phyloP scores from a whole-genome alignment of 2,329 filamentous ascomycete species.

The Aspergillus pseudotamarii region DNA sequence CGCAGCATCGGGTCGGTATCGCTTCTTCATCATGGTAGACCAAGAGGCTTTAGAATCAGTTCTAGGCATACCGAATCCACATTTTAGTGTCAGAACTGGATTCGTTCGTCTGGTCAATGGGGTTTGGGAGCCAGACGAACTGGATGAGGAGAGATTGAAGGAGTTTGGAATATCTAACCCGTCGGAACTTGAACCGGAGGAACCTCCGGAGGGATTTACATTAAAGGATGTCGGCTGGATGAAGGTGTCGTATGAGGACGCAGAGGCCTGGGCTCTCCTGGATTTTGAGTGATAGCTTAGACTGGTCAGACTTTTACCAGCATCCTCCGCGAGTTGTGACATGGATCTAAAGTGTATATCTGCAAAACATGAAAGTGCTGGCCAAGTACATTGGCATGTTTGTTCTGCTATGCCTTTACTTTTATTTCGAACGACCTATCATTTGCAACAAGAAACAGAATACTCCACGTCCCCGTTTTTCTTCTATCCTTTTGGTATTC shows the following conservation, averaged over 20 bases:
- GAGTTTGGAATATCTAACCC: neutral
- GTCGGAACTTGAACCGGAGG: neutral
- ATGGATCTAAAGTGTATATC: neutral
- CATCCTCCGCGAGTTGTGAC: neutral
- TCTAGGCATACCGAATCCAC: neutral
- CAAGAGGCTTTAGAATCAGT: conserved; percentile 19
- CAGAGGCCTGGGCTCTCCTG: conserved; percentile 6
- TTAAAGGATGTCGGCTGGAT: conserved; percentile 22
- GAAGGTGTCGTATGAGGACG: conserved; percentile 13
- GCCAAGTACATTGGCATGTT: neutral
- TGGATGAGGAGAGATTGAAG: neutral
- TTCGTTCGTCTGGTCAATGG: conserved; percentile 19
- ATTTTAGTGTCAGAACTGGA: neutral
- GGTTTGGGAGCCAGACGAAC: conserved; percentile 14
- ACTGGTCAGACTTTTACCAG: conserved; percentile 17
- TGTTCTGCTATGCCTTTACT: neutral
- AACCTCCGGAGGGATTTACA: conserved; percentile 17
- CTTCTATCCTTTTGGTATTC: too few relatives aligned
- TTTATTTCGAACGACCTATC: neutral
- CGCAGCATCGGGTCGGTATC: conserved; percentile 12
- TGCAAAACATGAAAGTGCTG: neutral
- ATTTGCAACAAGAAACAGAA: neutral
- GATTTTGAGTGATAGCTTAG: conserved; percentile 6
- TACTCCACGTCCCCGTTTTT: neutral
- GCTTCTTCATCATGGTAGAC: conserved; percentile 22